Conservation (phyloP, 805 yeast species). For the Schizosaccharomyces cryophilus region DNA sequence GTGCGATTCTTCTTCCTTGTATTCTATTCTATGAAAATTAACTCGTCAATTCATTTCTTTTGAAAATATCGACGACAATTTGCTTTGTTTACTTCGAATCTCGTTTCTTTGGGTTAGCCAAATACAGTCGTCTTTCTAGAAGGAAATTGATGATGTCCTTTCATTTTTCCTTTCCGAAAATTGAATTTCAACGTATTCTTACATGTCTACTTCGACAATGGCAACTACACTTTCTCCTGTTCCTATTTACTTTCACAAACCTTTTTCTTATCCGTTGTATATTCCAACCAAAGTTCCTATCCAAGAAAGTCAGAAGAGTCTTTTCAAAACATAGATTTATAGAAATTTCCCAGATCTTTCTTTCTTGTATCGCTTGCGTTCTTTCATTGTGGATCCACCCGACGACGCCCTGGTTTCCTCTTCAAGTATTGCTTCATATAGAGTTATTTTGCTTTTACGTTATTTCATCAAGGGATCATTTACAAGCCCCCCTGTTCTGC, state of each 20-base stretch:
- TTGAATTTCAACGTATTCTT: background rate
- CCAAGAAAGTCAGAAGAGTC: background rate
- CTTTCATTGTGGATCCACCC: background rate
- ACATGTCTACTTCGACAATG: background rate
- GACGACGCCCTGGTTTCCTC: background rate
- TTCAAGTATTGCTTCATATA: background rate
- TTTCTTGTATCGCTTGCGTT: background rate
- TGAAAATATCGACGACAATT: too few species aligned
- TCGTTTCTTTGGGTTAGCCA: too few species aligned
- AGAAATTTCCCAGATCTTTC: background rate
- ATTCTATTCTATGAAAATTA: too few species aligned
- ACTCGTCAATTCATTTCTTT: too few species aligned
- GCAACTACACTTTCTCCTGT: background rate
- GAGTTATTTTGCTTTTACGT: background rate
- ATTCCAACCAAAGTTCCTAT: background rate
- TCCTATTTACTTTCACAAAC: background rate
- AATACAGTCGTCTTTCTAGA: too few species aligned
- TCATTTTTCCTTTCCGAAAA: background rate
- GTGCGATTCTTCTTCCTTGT: too few species aligned
- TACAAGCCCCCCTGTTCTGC: too few species aligned
- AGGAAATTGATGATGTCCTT: background rate
- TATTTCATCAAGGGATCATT: too few species aligned
- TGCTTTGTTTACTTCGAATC: too few species aligned
- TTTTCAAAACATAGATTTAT: background rate
- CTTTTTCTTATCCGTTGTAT: background rate